phyloP scores from a whole-genome alignment of 257 asterid genomes.

The Voacanga thouarsii region DNA sequence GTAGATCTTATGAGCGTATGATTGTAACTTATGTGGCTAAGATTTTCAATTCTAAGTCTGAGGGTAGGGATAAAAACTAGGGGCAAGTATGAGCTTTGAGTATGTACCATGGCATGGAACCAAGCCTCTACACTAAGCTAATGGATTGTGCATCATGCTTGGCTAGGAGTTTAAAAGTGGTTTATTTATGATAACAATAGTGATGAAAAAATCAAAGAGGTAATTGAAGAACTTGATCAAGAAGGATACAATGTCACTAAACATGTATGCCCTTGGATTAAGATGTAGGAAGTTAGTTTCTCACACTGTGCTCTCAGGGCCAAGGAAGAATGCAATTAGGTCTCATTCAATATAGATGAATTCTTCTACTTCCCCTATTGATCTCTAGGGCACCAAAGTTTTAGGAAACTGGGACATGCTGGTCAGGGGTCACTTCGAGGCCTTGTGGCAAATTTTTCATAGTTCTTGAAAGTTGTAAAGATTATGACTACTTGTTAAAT shows the following conservation, averaged over 20 bases:
- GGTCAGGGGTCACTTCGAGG: constrained; percentile 52
- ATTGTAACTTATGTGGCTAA: constrained; percentile 87
- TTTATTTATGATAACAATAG: too few relatives aligned
- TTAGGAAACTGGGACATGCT: constrained; percentile 38
- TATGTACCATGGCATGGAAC: constrained; percentile 97
- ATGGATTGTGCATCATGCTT: constrained; percentile 80
- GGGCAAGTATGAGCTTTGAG: constrained; percentile 65
- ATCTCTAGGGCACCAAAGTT: constrained; percentile 29
- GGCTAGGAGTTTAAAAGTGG: constrained; percentile 96
- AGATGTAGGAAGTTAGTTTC: constrained; percentile 97
- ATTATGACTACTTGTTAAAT: constrained; percentile 84
- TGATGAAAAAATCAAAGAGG: constrained; percentile 57
- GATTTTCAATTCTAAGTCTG: constrained; percentile 27
- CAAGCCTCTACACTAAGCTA: constrained; percentile 75
- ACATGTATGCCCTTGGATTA: constrained; percentile 97
- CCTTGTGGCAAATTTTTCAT: constrained; percentile 50
- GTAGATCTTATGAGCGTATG: too few relatives aligned
- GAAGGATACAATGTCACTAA: constrained; percentile 61
- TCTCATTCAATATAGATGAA: constrained; percentile 88
- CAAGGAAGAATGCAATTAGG: constrained; percentile 71
- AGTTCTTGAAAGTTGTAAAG: constrained; percentile 57
- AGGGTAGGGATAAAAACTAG: constrained; percentile 13
- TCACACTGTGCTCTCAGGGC: constrained; percentile 92
- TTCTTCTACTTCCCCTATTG: constrained; percentile 77
- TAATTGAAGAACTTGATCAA: constrained; percentile 46